Evolutionary conservation across 1,284 basidiomycete genomes (phyloP).

Genomic region (Thelephora terrestris): DNA sequence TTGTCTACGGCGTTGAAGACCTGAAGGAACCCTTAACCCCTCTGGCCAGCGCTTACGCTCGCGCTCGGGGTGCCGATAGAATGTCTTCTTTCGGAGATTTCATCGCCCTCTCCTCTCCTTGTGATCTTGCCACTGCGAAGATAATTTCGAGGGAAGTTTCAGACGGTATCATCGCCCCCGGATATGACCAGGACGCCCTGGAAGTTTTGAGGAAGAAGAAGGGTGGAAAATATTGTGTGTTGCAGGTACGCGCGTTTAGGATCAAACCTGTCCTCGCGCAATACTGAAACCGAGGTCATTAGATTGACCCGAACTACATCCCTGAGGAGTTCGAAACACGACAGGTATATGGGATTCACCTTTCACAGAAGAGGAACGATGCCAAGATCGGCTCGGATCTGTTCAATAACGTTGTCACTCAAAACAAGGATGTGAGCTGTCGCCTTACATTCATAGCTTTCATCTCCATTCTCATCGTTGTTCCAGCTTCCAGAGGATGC

Average conservation of each 20-base stretch:
- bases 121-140: conserved; percentile 89
- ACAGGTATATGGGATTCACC: conserved; percentile 88
- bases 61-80: conserved; percentile 93
- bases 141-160: conserved; percentile 98
- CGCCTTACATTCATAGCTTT: not conserved
- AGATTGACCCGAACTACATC: conserved; percentile 81
- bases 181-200: conserved; percentile 82
- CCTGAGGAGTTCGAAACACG: conserved; percentile 82
- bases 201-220: conserved; percentile 96
- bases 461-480: not conserved
- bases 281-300: not conserved
- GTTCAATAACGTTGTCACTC: conserved; percentile 84
- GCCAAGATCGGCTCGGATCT: conserved; percentile 76
- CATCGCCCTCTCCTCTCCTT: conserved; percentile 88
- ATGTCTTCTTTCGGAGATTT: conserved; percentile 99
- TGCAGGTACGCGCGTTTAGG: conserved; percentile 48
- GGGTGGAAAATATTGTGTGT: conserved; percentile 96
- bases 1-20: conserved; percentile 96
- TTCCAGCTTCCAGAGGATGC: conserved; percentile 63
- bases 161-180: conserved; percentile 95
- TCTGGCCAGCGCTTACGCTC: conserved; percentile 89
- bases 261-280: no score
- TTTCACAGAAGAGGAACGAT: conserved; percentile 92
- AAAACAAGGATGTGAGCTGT: conserved; percentile 64
- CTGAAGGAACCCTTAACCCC: conserved; percentile 83